A percentile compares a stretch with the other conserved stretches of the same genome.
phyloP scores from a whole-genome alignment of 1,139 yeast genomes.

The Suhomyces kunorum region DNA sequence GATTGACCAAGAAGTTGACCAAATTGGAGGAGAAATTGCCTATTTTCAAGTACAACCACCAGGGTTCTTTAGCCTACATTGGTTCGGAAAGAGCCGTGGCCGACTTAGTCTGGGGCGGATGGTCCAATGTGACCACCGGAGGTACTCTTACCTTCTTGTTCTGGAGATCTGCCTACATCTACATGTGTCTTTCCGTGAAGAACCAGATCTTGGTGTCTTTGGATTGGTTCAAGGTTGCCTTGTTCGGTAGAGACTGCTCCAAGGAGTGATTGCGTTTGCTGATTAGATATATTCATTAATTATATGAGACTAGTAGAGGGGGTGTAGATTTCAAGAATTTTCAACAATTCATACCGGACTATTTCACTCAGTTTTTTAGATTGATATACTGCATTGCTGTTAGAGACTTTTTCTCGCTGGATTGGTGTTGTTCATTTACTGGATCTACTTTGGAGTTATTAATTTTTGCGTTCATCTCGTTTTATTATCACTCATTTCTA shows the following conservation, averaged over 20 bases:
- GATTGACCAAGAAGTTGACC: constrained; percentile 42
- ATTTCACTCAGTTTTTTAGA: too few species aligned
- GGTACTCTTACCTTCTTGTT: constrained; percentile 86
- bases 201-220: constrained; percentile 80
- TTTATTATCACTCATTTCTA: too few species aligned
- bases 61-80: constrained; percentile 78
- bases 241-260: constrained; percentile 86
- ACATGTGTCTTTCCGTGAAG: constrained; percentile 88
- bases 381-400: too few species aligned
- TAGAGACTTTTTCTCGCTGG: too few species aligned
- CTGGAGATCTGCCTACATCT: constrained; percentile 93
- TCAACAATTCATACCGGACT: too few species aligned
- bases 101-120: constrained; percentile 85
- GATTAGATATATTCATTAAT: constrained; percentile 3
- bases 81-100: constrained; percentile 95
- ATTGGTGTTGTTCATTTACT: too few species aligned
- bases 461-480: too few species aligned
- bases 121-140: constrained; percentile 77
- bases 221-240: constrained; percentile 85
- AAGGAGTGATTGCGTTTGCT: constrained; percentile 40
- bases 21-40: constrained; percentile 51
- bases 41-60: constrained; percentile 61
- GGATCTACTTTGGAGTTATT: too few species aligned
- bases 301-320: too few species aligned
- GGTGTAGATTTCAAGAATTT: too few species aligned